These are phyloP conservation scores for Ceraceosorus bombacis DNA, from an alignment of 1,284 basidiomycete species.

Conservation along the genomic window DNA sequence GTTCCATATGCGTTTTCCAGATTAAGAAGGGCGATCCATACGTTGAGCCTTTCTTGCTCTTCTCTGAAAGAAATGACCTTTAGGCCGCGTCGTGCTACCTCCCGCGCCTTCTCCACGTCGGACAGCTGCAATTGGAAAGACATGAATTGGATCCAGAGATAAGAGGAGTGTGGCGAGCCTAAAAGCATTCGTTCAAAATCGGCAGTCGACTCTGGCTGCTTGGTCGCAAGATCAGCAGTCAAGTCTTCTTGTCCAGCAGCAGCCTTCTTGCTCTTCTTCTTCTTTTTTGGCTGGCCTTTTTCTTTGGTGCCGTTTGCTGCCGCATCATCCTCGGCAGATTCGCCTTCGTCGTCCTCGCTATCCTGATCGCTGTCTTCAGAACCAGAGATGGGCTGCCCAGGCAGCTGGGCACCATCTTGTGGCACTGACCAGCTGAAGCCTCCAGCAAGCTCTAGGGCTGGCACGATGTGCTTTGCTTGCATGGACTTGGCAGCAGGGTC, in stretches of 20 bases:
- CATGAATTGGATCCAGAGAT: constrained; percentile 99
- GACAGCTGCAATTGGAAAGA: constrained; percentile 93
- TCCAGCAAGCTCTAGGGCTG: constrained; percentile 50
- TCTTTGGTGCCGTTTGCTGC: neutral
- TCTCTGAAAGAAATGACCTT: constrained; percentile 87
- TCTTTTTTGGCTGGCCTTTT: constrained; percentile 3
- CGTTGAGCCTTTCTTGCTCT: constrained; percentile 90
- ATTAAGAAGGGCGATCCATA: constrained; percentile 95
- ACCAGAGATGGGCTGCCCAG: constrained; percentile 9
- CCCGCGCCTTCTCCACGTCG: constrained; percentile 86
- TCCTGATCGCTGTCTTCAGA: constrained; percentile 15
- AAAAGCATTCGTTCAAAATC: constrained; percentile 92
- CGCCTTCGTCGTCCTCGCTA: constrained; percentile 54
- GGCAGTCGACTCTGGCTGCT: constrained; percentile 70
- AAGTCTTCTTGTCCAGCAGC: constrained; percentile 29
- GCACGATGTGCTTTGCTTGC: constrained; percentile 20
- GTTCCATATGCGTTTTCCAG: constrained; percentile 87
- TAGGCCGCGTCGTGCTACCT: constrained; percentile 75
- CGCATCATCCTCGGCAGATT: constrained; percentile 27
- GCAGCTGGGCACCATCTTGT: constrained; percentile 30
- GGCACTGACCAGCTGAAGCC: constrained; percentile 55
- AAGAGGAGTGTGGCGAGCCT: constrained; percentile 95
- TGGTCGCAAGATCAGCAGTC: constrained; percentile 37
- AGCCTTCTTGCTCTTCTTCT: constrained; percentile 15
- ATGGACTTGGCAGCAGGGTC: constrained; percentile 10